Evolutionary conservation across 192 early-diverging fungal species (phyloP), one percentile per base, ranked within the genome.

Genomic region (Gaertneriomyces semiglobifer): DNA sequence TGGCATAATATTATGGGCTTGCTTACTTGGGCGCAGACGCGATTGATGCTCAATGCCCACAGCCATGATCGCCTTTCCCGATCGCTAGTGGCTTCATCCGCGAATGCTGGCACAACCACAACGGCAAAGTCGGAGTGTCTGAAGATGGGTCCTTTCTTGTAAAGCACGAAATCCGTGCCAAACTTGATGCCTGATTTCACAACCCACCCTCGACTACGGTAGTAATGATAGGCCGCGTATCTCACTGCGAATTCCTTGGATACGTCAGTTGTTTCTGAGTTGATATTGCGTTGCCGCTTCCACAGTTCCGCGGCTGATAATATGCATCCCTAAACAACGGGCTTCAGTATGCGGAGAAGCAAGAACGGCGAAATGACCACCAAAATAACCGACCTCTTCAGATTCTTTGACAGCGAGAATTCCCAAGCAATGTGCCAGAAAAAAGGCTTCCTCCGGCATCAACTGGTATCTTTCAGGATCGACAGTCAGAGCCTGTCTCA

Each of bases 181-280:
- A 90, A 96, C 71, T 96, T 96, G 44, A 90, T 60, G 3, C 93
- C 93, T 62, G 83, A 79, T 70, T 84, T 84, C 4, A 91, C 90
- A 7, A 92, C 84, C 93, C 93, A 96, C 1, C 91, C 90, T 10
- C 78, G 79, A 39, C 86, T 84, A 7, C 90, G 79, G 69, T 90
- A 96, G 72, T 92, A 84, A 60, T 89, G 90, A 72, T 93, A 96
- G 0, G 83, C 92, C 1, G 85, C 86, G 71, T 94, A 93, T 40
- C 76, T 72, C 1, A 86, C 68, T 9, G 76, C 77, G 70, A 93
- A 91, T 3, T 72, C 65, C n/a, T 78, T 73, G 42, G 71, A 60
- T 41, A 52, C 47, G 2, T 33, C 25, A 2, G 25, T 33, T 33
- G 25, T 41, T 47, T 69, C 43, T 60, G 68, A 42, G 25, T n/a